phyloP scores from a whole-genome alignment of 1,284 basidiomycete species.

The Lentinus polychrous region DNA sequence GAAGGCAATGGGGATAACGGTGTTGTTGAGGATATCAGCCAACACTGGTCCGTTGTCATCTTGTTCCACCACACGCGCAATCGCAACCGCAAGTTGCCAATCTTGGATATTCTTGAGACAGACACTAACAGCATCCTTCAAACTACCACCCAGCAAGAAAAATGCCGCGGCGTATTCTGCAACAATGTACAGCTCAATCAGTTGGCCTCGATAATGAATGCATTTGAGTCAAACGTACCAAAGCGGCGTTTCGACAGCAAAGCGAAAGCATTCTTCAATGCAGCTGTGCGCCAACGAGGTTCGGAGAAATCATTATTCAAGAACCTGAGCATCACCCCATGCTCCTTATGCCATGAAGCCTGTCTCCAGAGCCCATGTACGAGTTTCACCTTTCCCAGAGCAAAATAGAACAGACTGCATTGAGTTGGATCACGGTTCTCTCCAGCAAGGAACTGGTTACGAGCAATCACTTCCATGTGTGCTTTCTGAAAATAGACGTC shows the following conservation, averaged over 20 bases:
- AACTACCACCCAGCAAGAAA: slow-evolving; percentile 85
- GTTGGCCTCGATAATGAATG: slow-evolving; percentile 2
- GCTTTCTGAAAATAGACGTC: slow-evolving; percentile 41
- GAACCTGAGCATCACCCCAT: slow-evolving; percentile 87
- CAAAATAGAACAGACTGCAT: slow-evolving; percentile 93
- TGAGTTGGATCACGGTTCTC: slow-evolving; percentile 83
- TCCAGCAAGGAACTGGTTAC: slow-evolving; percentile 85
- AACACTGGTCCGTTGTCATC: slow-evolving; percentile 80
- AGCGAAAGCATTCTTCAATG: slow-evolving; percentile 95
- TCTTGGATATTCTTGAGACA: slow-evolving; percentile 86
- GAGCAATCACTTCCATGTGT: slow-evolving; percentile 86
- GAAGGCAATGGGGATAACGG: slow-evolving; percentile 82
- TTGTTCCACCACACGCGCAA: slow-evolving; percentile 80
- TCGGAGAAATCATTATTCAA: slow-evolving; percentile 86
- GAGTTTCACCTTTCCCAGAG: slow-evolving; percentile 85
- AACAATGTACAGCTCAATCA: too few species aligned
- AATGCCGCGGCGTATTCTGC: slow-evolving; percentile 95
- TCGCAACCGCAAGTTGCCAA: slow-evolving; percentile 82
- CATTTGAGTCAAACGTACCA: slow-evolving; percentile 38
- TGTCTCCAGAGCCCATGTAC: slow-evolving; percentile 96
- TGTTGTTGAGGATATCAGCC: slow-evolving; percentile 59
- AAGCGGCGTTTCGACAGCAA: slow-evolving; percentile 89
- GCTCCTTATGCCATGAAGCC: slow-evolving; percentile 91
- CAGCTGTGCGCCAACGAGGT: slow-evolving; percentile 87
- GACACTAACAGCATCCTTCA: slow-evolving; percentile 90